Percentiles rank a stretch among this genome's conserved stretches.
phyloP scores from a whole-genome alignment of 345 rosid genomes.

The Camelina hispida region DNA sequence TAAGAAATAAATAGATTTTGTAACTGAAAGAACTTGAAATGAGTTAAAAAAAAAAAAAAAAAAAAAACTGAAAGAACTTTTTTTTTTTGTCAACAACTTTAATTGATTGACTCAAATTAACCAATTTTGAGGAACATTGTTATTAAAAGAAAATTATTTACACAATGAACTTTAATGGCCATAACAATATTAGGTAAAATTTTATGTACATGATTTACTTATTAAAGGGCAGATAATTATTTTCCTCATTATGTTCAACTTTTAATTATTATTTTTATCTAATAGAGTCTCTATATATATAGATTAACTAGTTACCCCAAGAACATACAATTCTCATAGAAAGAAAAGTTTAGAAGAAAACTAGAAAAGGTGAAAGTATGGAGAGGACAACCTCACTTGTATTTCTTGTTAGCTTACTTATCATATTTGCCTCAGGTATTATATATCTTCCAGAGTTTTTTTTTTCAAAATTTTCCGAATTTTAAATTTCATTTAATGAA shows the following conservation, averaged over 20 bases:
- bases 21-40: background rate
- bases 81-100: background rate
- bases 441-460: too few species aligned
- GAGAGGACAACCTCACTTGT: background rate
- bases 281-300: background rate
- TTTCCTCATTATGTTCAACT: background rate
- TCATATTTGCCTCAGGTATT: background rate
- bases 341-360: background rate
- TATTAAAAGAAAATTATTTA: too few species aligned
- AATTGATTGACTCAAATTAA: too few species aligned
- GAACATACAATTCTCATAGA: background rate
- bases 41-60: too few species aligned
- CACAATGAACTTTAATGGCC: background rate
- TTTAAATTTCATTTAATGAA: too few species aligned
- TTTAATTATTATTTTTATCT: background rate
- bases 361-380: background rate
- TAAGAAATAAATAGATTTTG: background rate
- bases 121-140: too few species aligned
- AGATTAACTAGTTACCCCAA: background rate
- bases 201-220: background rate
- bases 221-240: background rate
- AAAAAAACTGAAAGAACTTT: too few species aligned
- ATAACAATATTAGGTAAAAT: background rate
- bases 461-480: too few species aligned
- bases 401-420: background rate